These are phyloP conservation scores for Penicillium antarcticum DNA, from an alignment of 495 filamentous ascomycete species.

Conservation along the genomic window DNA sequence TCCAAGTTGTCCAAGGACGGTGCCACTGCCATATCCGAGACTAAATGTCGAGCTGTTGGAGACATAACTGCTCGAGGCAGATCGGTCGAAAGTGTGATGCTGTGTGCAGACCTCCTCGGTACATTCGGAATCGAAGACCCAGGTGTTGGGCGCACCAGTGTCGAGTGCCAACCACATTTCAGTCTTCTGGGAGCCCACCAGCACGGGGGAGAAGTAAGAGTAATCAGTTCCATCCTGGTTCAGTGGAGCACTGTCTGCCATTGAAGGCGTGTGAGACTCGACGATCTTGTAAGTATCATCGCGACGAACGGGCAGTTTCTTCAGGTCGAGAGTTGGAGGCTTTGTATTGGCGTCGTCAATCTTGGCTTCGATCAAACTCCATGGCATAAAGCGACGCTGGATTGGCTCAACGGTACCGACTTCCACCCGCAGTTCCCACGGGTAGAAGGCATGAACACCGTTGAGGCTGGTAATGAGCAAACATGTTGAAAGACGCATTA, in stretches of 20 bases:
- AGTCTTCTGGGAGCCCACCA: constrained; percentile 61
- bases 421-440: constrained; percentile 23
- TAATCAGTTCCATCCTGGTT: constrained; percentile 74
- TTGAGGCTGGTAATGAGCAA: constrained; percentile 26
- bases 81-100: constrained; percentile 64
- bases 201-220: constrained; percentile 70
- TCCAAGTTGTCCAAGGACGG: constrained; percentile 59
- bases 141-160: constrained; percentile 73
- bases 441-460: constrained; percentile 33
- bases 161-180: constrained; percentile 73
- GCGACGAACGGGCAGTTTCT: constrained; percentile 32
- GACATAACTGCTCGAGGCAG: constrained; percentile 55
- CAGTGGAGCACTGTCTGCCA: constrained; percentile 58
- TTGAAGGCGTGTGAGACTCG: constrained; percentile 48
- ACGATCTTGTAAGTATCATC: constrained; percentile 56
- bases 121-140: constrained; percentile 72
- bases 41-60: constrained; percentile 44
- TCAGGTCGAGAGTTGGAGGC: constrained; percentile 29
- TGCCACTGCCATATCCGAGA: constrained; percentile 70
- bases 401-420: constrained; percentile 7
- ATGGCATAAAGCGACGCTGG: constrained; percentile 37
- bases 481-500: constrained; percentile 36
- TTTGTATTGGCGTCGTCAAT: constrained; percentile 12
- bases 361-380: constrained; percentile 13
- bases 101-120: constrained; percentile 53